Percentiles rank a stretch among this genome's conserved stretches.
Evolutionary conservation across 345 rosid genomes (phyloP).

Genomic region (Syzygium jambos): DNA sequence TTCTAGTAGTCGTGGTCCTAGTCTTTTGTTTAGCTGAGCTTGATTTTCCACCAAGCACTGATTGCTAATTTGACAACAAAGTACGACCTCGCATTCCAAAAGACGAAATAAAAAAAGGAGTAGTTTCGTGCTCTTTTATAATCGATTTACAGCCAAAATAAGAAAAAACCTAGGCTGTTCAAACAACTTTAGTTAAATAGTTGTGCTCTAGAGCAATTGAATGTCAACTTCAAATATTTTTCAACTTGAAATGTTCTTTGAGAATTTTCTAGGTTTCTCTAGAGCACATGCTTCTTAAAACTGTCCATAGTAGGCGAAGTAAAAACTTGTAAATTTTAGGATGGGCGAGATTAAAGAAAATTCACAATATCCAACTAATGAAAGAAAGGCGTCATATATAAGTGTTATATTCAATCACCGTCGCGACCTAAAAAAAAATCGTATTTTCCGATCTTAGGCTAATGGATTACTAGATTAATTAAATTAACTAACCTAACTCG

Average conservation of each 20-base stretch:
- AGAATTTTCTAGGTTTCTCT: background rate
- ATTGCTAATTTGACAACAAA: background rate
- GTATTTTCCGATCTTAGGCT: too few species aligned
- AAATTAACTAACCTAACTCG: too few species aligned
- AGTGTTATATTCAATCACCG: background rate
- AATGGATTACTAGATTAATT: too few species aligned
- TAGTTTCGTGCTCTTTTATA: background rate
- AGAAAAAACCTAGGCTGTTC: background rate
- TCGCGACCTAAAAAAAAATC: too few species aligned
- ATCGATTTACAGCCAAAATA: background rate
- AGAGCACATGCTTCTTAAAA: background rate
- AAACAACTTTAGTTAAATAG: background rate
- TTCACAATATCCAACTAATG: background rate
- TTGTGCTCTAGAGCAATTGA: background rate
- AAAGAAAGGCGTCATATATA: background rate
- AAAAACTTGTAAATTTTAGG: background rate
- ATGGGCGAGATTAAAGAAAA: background rate
- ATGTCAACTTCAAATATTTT: background rate
- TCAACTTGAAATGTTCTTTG: background rate
- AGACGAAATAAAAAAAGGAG: background rate
- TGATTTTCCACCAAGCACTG: background rate
- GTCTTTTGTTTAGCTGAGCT: background rate
- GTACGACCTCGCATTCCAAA: background rate
- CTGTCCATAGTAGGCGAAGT: background rate
- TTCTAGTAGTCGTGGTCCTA: too few species aligned